Evolutionary conservation across 2,329 filamentous ascomycete species (phyloP).

Genomic region (Colletotrichum viniferum): DNA sequence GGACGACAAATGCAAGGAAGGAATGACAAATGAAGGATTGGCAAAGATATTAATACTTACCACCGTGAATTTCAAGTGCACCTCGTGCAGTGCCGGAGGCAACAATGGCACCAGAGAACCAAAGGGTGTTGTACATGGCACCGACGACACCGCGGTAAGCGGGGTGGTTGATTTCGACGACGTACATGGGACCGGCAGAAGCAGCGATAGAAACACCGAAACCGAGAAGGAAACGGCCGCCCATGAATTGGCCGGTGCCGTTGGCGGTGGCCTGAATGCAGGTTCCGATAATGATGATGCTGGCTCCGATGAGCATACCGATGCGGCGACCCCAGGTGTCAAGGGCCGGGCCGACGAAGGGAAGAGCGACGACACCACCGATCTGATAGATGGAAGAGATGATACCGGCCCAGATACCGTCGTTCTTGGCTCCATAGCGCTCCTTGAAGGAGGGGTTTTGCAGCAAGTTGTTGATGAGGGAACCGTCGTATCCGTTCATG

Average conservation of each 20-base stretch:
- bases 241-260: conserved; percentile 48
- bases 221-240: conserved; percentile 65
- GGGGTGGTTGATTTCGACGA: conserved; percentile 51
- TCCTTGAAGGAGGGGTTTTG: conserved; percentile 44
- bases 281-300: conserved; percentile 47
- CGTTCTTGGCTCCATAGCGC: conserved; percentile 43
- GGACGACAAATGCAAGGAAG: too few species aligned
- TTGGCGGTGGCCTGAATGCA: conserved; percentile 48
- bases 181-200: conserved; percentile 51
- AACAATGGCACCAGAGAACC: conserved; percentile 54
- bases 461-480: conserved; percentile 52
- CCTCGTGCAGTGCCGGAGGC: conserved; percentile 54
- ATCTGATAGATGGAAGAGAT: conserved; percentile 58
- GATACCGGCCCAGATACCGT: conserved; percentile 52
- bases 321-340: conserved; percentile 52
- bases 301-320: conserved; percentile 49
- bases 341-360: conserved; percentile 49
- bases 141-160: conserved; percentile 48
- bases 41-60: conserved; percentile 41
- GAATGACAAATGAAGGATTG: rapidly evolving
- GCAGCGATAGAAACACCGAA: conserved; percentile 56
- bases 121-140: conserved; percentile 48
- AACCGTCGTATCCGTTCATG: conserved; percentile 59
- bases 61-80: conserved; percentile 39
- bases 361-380: conserved; percentile 50